A percentile compares a stretch with the other conserved stretches of the same genome.
phyloP scores from a whole-genome alignment of 176 grass and related monocot genomes.

The Thalia dealbata region DNA sequence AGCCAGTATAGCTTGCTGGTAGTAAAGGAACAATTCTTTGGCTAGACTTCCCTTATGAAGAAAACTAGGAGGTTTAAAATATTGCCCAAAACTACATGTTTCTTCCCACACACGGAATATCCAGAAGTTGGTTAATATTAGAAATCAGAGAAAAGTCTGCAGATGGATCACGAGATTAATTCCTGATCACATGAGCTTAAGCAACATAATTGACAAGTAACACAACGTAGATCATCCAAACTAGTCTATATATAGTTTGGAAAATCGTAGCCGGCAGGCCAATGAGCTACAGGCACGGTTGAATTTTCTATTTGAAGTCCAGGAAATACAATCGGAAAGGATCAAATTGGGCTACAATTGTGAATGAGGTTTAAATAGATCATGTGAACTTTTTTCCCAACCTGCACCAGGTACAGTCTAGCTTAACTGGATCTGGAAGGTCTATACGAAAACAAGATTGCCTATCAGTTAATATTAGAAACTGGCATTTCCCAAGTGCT shows the following conservation, averaged over 20 bases:
- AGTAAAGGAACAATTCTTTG: background rate
- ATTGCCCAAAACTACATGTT: background rate
- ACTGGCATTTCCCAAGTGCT: no score
- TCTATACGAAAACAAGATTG: background rate
- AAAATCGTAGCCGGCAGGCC: background rate
- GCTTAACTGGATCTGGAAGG: background rate
- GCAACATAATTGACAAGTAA: background rate
- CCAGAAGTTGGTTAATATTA: background rate
- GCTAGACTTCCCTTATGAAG: background rate
- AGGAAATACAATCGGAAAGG: background rate
- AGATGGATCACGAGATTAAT: background rate
- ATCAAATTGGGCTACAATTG: background rate
- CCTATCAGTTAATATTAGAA: background rate
- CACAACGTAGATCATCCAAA: background rate
- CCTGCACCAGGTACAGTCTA: background rate
- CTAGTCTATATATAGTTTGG: background rate
- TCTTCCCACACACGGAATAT: background rate
- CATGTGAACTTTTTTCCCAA: background rate
- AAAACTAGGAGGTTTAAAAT: background rate
- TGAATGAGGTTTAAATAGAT: background rate
- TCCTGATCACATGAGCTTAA: background rate
- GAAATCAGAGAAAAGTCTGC: background rate
- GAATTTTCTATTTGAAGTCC: background rate
- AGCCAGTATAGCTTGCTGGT: background rate
- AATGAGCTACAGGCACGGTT: no score